Base-by-base conservation (phyloP, 108 stramenopile species). In the Skeletonema potamos region DNA sequence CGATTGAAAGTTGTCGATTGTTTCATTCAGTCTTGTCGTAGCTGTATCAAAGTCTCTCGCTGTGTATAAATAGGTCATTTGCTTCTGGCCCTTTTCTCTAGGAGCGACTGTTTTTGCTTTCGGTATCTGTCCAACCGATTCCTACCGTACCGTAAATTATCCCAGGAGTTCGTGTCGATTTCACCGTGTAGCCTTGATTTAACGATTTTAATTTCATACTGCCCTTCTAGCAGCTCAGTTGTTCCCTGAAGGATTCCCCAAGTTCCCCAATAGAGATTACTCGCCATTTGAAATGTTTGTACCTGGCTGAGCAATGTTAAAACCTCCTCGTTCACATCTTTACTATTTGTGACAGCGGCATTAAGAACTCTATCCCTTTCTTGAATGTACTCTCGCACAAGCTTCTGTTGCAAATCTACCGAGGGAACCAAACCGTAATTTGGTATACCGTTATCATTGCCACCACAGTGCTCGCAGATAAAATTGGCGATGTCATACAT, bases 401-500 rank as follows among this genome's bases (percentile, higher is more conserved):
- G 91, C n/a, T 20, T 9, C 11, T 26, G 9, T 72, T 86, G 89
- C 13, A 72, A 17, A 28, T 74, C 69, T 3, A 22, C 1, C 10
- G 66, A 65, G 27, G 92, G 92, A 9, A 85, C 76, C 63, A 76
- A 54, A 0, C 64, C 62, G 48, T 90, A 86, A 44, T 94, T 64
- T 4, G 90, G 87, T 8, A 85, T 73, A 2, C 84, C 78, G 67
- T 83, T 64, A 15, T 87, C 80, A 68, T 83, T 78, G 0, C 95
- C 95, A 22, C 92, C 92, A 15, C 89, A 89, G 79, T 80, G 91
- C 61, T 96, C 95, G 68, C 90, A 90, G 39, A 92, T 89, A 64
- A 92, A 93, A 76, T 96, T 96, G 41, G 95, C 95, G 68, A 96
- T 77, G 60, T 96, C 95, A 69, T 90, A 96, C 33, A 82, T 70